Percentiles rank a stretch among this genome's conserved stretches.
Conservation (phyloP, 2,329 filamentous ascomycete genomes). For the Alternaria postmessia region DNA sequence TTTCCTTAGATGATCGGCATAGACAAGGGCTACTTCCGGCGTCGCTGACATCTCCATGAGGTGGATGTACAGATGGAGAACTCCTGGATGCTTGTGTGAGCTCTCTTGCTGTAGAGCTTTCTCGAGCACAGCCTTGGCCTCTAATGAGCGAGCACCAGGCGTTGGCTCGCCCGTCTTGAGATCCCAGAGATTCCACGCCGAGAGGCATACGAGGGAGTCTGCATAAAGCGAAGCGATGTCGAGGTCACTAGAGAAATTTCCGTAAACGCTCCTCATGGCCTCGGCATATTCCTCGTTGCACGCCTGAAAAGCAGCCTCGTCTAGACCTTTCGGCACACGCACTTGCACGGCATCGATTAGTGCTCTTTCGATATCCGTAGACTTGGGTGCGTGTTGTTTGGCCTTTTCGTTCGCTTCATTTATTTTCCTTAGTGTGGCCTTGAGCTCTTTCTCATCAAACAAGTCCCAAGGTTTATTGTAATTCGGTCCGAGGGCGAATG, state of each 20-base stretch:
- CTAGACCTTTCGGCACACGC: conserved; percentile 53
- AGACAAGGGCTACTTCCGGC: conserved; percentile 68
- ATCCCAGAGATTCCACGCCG: conserved; percentile 72
- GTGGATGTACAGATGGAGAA: conserved; percentile 80
- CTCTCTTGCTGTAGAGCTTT: conserved; percentile 61
- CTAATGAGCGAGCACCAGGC: conserved; percentile 63
- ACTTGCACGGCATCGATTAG: conserved; percentile 67
- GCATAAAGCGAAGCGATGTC: conserved; percentile 71
- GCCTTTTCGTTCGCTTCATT: conserved; percentile 59
- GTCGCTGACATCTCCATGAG: conserved; percentile 77
- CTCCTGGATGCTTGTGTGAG: conserved; percentile 68
- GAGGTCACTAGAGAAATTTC: conserved; percentile 62
- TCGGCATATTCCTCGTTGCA: conserved; percentile 68
- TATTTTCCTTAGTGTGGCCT: conserved; percentile 59
- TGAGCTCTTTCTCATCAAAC: conserved; percentile 70
- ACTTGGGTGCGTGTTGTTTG: conserved; percentile 45
- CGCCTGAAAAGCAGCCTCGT: conserved; percentile 58
- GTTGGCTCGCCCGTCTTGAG: conserved; percentile 65
- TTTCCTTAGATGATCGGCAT: conserved; percentile 68
- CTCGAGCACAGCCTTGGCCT: conserved; percentile 68
- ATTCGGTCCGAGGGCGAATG: conserved; percentile 77
- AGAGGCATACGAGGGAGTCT: conserved; percentile 71
- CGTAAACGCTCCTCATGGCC: conserved; percentile 67
- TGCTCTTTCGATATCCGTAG: conserved; percentile 65
- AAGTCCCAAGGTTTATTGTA: conserved; percentile 81